Conservation (phyloP, 805 yeast genomes). For the Kluyveromyces wickerhamii region DNA sequence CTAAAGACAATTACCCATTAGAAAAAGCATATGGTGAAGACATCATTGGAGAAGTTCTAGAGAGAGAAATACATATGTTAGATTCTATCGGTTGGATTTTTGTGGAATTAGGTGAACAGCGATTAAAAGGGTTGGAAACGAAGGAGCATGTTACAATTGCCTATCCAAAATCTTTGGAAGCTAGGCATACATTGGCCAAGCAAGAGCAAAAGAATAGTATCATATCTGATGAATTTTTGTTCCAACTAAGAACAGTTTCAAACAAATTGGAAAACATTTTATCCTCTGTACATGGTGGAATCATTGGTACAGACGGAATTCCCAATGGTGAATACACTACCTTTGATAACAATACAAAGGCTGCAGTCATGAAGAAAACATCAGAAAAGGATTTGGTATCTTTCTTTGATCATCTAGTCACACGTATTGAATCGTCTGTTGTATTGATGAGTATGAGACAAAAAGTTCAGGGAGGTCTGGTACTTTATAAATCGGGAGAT, state of each 20-base stretch:
- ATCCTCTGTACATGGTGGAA: conserved; percentile 41
- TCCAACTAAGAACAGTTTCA: conserved; percentile 46
- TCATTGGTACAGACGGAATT: conserved; percentile 12
- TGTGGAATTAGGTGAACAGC: conserved; percentile 72
- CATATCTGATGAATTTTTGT: conserved; percentile 35
- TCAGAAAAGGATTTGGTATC: conserved; percentile 40
- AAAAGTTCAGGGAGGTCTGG: conserved; percentile 17
- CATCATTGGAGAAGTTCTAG: conserved; percentile 47
- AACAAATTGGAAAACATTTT: conserved; percentile 52
- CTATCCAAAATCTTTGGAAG: conserved; percentile 57
- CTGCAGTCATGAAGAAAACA: conserved; percentile 16
- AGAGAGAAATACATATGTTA: conserved; percentile 55
- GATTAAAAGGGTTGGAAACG: conserved; percentile 88
- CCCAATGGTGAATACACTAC: conserved; percentile 8
- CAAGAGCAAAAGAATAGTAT: conserved; percentile 27
- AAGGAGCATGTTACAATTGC: conserved; percentile 79
- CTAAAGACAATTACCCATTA: conserved; percentile 21
- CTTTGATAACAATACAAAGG: conserved; percentile 19
- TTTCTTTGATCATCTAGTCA: conserved; percentile 55
- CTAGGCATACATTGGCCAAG: conserved; percentile 45
- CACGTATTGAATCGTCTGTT: conserved; percentile 59
- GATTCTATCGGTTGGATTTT: conserved; percentile 63
- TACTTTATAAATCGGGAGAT: conserved; percentile 11
- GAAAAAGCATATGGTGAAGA: conserved; percentile 40
- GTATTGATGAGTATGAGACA: conserved; percentile 39